Percentiles rank a stretch among this genome's conserved stretches.
Conservation (phyloP, 2,329 filamentous ascomycete genomes). For the Penicillium sclerotiorum region DNA sequence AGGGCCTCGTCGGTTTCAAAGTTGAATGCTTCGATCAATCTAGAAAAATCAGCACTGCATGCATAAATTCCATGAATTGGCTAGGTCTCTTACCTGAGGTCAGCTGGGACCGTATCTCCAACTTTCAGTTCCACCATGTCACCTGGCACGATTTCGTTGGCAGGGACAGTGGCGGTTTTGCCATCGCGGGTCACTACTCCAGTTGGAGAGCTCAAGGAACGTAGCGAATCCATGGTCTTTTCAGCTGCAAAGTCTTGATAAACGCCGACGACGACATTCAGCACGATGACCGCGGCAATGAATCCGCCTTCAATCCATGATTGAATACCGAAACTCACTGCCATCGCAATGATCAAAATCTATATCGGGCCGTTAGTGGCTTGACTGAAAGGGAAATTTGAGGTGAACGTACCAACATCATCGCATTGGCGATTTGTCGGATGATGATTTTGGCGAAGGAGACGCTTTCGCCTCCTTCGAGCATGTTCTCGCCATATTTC, state of each 20-base stretch:
- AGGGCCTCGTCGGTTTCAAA: slow-evolving; percentile 72
- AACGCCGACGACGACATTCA: slow-evolving; percentile 63
- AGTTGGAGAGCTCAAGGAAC: slow-evolving; percentile 60
- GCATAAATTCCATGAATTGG: neutral
- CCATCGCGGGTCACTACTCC: slow-evolving; percentile 62
- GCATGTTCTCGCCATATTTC: slow-evolving; percentile 63
- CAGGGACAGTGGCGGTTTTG: slow-evolving; percentile 56
- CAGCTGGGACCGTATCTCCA: slow-evolving; percentile 65
- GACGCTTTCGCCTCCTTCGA: slow-evolving; percentile 67
- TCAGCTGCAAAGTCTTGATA: slow-evolving; percentile 64
- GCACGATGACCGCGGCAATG: slow-evolving; percentile 60
- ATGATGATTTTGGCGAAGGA: slow-evolving; percentile 70
- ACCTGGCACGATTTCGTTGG: slow-evolving; percentile 64
- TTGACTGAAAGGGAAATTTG: neutral
- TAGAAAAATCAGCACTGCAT: slow-evolving; percentile 11
- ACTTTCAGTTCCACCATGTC: slow-evolving; percentile 59
- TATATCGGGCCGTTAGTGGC: slow-evolving; percentile 32
- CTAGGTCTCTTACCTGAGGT: slow-evolving; percentile 57
- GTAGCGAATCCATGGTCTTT: slow-evolving; percentile 63
- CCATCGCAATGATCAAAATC: slow-evolving; percentile 78
- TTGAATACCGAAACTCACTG: slow-evolving; percentile 59
- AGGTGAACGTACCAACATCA: slow-evolving; percentile 62
- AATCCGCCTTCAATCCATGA: slow-evolving; percentile 64
- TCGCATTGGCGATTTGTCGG: slow-evolving; percentile 68
- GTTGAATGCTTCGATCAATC: slow-evolving; percentile 65